Conservation (phyloP, 2,329 filamentous ascomycete species). For the Trichoderma sp. region DNA sequence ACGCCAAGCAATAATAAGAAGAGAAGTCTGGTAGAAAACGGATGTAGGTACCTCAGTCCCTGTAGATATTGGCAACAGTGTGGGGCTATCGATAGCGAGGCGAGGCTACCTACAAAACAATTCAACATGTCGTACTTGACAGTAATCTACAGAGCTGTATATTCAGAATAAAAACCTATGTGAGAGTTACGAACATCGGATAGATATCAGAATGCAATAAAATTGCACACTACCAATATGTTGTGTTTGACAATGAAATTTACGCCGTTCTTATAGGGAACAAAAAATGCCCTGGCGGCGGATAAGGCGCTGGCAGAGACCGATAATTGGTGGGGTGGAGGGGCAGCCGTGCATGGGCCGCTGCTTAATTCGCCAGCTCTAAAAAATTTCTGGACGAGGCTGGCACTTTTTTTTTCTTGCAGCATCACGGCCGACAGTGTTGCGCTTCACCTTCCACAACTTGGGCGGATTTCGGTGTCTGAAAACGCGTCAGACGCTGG, state of each 20-base stretch:
- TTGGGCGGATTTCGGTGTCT: slow-evolving; percentile 21
- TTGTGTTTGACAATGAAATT: not conserved
- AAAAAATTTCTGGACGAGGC: slow-evolving; percentile 36
- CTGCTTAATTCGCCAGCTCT: slow-evolving; percentile 33
- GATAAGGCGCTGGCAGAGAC: not conserved
- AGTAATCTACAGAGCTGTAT: not conserved
- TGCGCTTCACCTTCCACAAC: slow-evolving; percentile 18
- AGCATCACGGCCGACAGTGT: slow-evolving; percentile 7
- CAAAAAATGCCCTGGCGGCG: not conserved
- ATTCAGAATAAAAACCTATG: not conserved
- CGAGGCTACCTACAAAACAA: not conserved
- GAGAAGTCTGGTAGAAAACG: not conserved
- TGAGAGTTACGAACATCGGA: not conserved
- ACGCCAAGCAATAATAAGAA: not conserved
- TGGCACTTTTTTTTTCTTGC: slow-evolving; percentile 31
- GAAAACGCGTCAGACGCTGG: not conserved
- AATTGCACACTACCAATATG: not conserved
- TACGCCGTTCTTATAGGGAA: not conserved
- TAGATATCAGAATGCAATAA: not conserved
- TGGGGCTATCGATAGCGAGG: not conserved
- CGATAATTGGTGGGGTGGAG: slow-evolving; percentile 30
- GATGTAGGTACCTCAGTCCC: not conserved
- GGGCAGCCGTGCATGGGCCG: slow-evolving; percentile 36
- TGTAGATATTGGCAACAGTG: not conserved
- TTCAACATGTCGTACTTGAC: not conserved